phyloP scores from a whole-genome alignment of 352 stramenopile genomes.

The Pythium folliculosum region DNA sequence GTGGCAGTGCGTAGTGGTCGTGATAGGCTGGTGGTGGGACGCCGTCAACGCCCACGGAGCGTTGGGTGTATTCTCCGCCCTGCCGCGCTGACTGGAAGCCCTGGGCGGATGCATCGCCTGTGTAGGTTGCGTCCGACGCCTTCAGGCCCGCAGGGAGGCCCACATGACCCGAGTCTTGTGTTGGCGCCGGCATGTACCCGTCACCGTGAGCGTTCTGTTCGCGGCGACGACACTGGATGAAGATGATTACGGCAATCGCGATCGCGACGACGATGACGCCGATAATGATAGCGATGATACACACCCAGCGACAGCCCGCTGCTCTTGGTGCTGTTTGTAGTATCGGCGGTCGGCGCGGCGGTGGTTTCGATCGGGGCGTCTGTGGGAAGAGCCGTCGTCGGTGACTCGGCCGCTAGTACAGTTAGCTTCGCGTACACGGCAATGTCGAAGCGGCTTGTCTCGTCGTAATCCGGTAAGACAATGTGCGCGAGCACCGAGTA shows the following conservation, averaged over 20 bases:
- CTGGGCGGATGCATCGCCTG: conserved; percentile 22
- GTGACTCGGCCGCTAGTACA: conserved; percentile 4
- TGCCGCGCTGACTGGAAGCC: conserved; percentile 32
- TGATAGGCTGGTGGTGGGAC: conserved; percentile 9
- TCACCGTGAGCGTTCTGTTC: conserved; percentile 18
- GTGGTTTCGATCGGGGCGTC: conserved; percentile 2
- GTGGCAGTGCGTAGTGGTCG: conserved; percentile 22
- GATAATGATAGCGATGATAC: conserved; percentile 66
- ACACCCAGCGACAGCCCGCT: conserved; percentile 41
- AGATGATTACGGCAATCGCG: conserved; percentile 37
- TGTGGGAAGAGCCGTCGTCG: conserved; percentile 2
- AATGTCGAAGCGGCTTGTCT: conserved; percentile 29
- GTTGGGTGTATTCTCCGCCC: not conserved
- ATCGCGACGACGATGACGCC: conserved; percentile 49
- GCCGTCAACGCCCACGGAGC: conserved; percentile 6
- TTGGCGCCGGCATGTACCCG: conserved; percentile 47
- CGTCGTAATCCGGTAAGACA: conserved; percentile 28
- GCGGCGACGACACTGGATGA: conserved; percentile 43
- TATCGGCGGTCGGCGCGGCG: conserved; percentile 1
- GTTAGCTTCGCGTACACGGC: conserved; percentile 29
- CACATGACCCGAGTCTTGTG: conserved; percentile 36
- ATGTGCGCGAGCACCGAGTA: conserved; percentile 39
- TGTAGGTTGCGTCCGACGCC: conserved; percentile 13
- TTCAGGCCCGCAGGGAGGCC: conserved; percentile 11
- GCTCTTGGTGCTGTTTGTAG: conserved; percentile 15